Percentiles rank a stretch among this genome's conserved stretches.
Evolutionary conservation across 1,139 yeast species (phyloP).

Genomic region (Zygoascus sp.): DNA sequence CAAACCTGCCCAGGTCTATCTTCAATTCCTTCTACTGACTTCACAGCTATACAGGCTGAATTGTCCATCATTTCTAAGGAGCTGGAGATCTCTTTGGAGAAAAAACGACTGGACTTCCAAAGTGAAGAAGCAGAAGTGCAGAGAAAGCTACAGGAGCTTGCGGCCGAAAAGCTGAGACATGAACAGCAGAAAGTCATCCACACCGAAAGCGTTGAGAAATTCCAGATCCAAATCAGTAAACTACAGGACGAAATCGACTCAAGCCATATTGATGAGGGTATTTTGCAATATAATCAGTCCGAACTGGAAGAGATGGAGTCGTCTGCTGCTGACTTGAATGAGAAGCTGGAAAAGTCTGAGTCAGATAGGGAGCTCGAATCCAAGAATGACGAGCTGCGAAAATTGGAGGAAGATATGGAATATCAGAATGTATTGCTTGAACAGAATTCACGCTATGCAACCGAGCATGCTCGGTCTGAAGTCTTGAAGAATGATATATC

Average conservation of each 20-base stretch:
- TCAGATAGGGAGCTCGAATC: slow-evolving; percentile 29
- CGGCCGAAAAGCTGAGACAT: slow-evolving; percentile 40
- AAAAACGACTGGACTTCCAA: slow-evolving; percentile 14
- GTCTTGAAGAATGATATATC: slow-evolving; percentile 41
- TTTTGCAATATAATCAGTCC: slow-evolving; percentile 38
- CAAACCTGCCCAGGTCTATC: slow-evolving; percentile 1
- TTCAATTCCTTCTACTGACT: slow-evolving; percentile 1
- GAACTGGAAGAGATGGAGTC: slow-evolving; percentile 36
- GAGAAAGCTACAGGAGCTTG: slow-evolving; percentile 28
- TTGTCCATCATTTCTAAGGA: slow-evolving; percentile 14
- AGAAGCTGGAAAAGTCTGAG: slow-evolving; percentile 15
- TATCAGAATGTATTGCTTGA: slow-evolving; percentile 48
- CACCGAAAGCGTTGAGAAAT: slow-evolving; percentile 35
- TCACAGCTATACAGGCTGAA: slow-evolving; percentile 5
- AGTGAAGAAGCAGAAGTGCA: slow-evolving; percentile 25
- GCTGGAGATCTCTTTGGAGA: slow-evolving; percentile 20
- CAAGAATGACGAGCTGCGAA: slow-evolving; percentile 40
- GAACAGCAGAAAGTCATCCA: slow-evolving; percentile 42
- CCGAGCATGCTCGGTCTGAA: slow-evolving; percentile 48
- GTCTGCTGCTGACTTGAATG: slow-evolving; percentile 29
- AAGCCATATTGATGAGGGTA: slow-evolving; percentile 42
- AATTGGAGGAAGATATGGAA: slow-evolving; percentile 53
- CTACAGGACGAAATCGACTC: slow-evolving; percentile 39
- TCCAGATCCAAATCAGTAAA: slow-evolving; percentile 34
- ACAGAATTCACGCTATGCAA: slow-evolving; percentile 55